These are phyloP conservation scores for Epichloe aotearoae DNA, from an alignment of 2,329 filamentous ascomycete species.

Conservation along the genomic window DNA sequence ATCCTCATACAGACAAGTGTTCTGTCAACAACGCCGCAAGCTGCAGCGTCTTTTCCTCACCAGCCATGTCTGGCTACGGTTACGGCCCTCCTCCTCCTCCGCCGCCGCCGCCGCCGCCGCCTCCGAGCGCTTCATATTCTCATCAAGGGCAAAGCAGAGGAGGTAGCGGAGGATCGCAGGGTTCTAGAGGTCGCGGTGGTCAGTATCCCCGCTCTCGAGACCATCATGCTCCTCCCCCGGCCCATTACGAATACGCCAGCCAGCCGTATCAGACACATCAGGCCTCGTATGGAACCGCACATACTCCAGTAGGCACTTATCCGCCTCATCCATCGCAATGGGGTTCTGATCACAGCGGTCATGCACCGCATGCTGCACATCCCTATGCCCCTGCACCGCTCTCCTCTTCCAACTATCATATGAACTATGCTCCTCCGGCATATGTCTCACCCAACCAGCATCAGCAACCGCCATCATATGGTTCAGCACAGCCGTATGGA, in stretches of 20 bases:
- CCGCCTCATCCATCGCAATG: constrained; percentile 27
- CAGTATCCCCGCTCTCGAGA: constrained; percentile 26
- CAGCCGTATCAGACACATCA: constrained; percentile 24
- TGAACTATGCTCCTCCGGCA: constrained; percentile 43
- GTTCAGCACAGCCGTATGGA: constrained; percentile 24
- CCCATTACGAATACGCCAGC: constrained; percentile 30
- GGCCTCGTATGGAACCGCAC: constrained; percentile 19
- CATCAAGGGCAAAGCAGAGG: constrained; percentile 26
- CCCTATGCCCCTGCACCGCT: constrained; percentile 34
- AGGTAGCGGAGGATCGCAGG: constrained; percentile 23
- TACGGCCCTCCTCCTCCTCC: constrained; percentile 32
- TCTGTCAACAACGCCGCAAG: constrained; percentile 7
- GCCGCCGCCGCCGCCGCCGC: constrained; percentile 29
- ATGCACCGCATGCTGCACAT: constrained; percentile 26
- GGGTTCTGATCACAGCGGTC: constrained; percentile 23
- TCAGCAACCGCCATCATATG: constrained; percentile 31
- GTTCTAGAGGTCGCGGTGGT: constrained; percentile 26
- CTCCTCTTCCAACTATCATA: constrained; percentile 42
- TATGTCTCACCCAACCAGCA: constrained; percentile 29
- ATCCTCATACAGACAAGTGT: constrained; percentile 8
- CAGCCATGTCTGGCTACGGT: constrained; percentile 34
- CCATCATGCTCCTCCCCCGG: constrained; percentile 24
- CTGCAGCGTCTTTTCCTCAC: neutral
- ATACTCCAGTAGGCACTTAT: constrained; percentile 24
- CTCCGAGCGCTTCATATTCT: constrained; percentile 25